These are phyloP conservation scores for Haplosporangium sp. DNA, from an alignment of 371 early-diverging fungal species.

Conservation along the genomic window DNA sequence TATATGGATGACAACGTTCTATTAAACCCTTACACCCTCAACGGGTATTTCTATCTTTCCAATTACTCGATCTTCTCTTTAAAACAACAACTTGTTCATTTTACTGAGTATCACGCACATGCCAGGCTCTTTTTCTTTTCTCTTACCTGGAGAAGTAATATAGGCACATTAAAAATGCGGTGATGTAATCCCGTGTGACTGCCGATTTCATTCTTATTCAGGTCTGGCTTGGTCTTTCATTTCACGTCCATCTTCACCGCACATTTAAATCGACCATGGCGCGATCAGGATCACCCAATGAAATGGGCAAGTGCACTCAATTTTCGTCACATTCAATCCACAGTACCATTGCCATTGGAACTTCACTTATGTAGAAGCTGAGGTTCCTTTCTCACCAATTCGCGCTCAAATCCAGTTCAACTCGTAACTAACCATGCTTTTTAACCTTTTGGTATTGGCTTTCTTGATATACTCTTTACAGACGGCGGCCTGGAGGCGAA, in stretches of 20 bases:
- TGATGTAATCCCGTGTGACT: too few species aligned
- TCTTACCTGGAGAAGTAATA: neutral
- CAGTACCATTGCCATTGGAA: neutral
- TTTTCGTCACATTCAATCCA: neutral
- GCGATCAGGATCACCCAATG: slow-evolving; percentile 56
- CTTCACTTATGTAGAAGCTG: neutral
- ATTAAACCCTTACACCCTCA: too few species aligned
- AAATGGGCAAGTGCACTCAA: slow-evolving; percentile 50
- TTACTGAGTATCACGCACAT: slow-evolving; percentile 1
- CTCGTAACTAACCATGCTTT: neutral
- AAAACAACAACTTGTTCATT: neutral
- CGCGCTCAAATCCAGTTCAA: too few species aligned
- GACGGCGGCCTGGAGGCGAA: slow-evolving; percentile 56
- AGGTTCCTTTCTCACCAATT: too few species aligned
- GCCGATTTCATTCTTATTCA: too few species aligned
- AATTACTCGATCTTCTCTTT: neutral
- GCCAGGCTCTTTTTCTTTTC: slow-evolving; percentile 5
- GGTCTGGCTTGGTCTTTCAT: neutral
- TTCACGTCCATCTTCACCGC: slow-evolving; percentile 3
- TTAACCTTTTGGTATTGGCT: neutral
- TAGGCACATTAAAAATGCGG: too few species aligned
- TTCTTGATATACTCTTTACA: neutral
- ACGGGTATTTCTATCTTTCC: neutral
- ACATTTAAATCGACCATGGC: slow-evolving; percentile 36
- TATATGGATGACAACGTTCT: too few species aligned